A percentile compares a stretch with the other conserved stretches of the same genome.
phyloP scores from a whole-genome alignment of 768 basidiomycete genomes.

The Russula griseocarnosa region DNA sequence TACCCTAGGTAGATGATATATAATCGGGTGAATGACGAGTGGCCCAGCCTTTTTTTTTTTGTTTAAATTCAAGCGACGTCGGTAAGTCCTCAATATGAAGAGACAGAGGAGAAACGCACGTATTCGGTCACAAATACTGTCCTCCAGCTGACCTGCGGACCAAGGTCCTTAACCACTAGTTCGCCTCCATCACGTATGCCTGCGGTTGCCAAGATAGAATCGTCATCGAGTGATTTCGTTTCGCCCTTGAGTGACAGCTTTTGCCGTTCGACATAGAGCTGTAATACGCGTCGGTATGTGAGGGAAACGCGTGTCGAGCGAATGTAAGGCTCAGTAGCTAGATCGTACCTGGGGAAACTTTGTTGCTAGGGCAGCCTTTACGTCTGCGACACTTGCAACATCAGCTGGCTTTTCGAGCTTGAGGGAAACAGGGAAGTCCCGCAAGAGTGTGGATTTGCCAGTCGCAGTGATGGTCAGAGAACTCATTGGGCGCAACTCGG shows the following conservation, averaged over 20 bases:
- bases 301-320: neutral
- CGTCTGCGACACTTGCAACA: conserved; percentile 57
- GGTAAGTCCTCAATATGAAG: neutral
- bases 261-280: conserved; percentile 75
- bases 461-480: conserved; percentile 51
- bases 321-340: neutral
- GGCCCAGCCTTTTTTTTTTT: conserved; percentile 63
- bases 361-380: conserved; percentile 61
- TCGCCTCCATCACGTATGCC: conserved; percentile 58
- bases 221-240: conserved; percentile 59
- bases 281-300: neutral
- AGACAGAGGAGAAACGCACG: conserved; percentile 46
- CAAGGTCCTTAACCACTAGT: conserved; percentile 82
- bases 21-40: conserved; percentile 79
- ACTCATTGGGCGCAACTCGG: conserved; percentile 37
- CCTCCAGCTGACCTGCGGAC: conserved; percentile 83
- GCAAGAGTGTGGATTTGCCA: conserved; percentile 45
- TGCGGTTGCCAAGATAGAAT: conserved; percentile 53
- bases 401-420: conserved; percentile 45
- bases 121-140: conserved; percentile 94
- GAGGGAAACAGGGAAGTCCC: conserved; percentile 48
- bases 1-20: conserved; percentile 66
- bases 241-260: conserved; percentile 63
- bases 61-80: neutral
- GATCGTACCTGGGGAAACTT: conserved; percentile 49